These are phyloP conservation scores for Neonothopanus nambi DNA, from an alignment of 1,284 basidiomycete species.

Conservation along the genomic window DNA sequence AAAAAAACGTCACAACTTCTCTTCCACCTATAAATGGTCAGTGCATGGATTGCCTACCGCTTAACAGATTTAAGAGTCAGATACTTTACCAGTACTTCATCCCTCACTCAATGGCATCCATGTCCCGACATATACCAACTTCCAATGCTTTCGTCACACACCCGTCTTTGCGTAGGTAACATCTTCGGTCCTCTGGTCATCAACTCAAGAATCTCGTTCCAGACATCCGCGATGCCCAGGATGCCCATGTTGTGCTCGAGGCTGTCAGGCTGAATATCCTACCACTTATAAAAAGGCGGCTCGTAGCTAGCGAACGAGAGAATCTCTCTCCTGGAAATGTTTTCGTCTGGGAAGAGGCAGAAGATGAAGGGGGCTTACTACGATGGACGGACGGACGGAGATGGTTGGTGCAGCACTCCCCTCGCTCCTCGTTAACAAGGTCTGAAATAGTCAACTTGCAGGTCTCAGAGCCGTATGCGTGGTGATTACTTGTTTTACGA, in stretches of 20 bases:
- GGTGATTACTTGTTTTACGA: slow-evolving; percentile 79
- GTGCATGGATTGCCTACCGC: not conserved
- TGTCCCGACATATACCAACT: slow-evolving; percentile 6
- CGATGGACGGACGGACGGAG: slow-evolving; percentile 78
- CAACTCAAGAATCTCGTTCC: slow-evolving; percentile 14
- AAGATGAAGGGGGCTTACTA: slow-evolving; percentile 72
- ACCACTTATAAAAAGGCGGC: slow-evolving; percentile 67
- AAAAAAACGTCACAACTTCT: no score
- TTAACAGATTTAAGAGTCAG: no score
- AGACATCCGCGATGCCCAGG: slow-evolving; percentile 73
- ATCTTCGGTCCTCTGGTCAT: not conserved
- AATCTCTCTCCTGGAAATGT: slow-evolving; percentile 69
- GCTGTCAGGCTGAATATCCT: slow-evolving; percentile 70
- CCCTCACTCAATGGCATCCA: not conserved
- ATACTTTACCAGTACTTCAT: no score
- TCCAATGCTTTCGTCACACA: slow-evolving; percentile 43
- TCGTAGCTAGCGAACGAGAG: slow-evolving; percentile 67
- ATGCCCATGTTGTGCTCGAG: slow-evolving; percentile 71
- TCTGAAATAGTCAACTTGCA: slow-evolving; percentile 25
- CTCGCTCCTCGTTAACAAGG: not conserved
- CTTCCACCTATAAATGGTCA: slow-evolving; percentile 14
- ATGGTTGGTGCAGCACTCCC: slow-evolving; percentile 59
- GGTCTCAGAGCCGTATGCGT: slow-evolving; percentile 82
- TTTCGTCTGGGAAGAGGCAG: slow-evolving; percentile 83
- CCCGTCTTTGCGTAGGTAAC: slow-evolving; percentile 54